phyloP scores from a whole-genome alignment of 768 basidiomycete species.

The Wakefieldia striispora region DNA sequence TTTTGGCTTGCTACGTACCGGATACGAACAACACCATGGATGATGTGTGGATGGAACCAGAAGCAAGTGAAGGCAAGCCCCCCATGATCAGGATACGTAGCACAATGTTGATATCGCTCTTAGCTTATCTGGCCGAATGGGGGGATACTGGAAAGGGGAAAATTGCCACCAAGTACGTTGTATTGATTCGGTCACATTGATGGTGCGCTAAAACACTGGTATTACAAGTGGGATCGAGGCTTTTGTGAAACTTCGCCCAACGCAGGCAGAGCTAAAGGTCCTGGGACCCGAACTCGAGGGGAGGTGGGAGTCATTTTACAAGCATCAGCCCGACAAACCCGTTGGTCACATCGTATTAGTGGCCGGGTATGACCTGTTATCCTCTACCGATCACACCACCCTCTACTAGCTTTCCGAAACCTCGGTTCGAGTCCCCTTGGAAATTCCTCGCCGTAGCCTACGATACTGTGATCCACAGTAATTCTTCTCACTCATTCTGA shows the following conservation, averaged over 20 bases:
- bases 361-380: constrained; percentile 34
- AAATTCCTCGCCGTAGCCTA: constrained; percentile 31
- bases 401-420: constrained; percentile 23
- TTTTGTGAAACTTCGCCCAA: constrained; percentile 24
- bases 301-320: constrained; percentile 21
- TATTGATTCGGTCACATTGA: neutral
- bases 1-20: constrained; percentile 26
- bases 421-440: constrained; percentile 9
- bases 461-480: constrained; percentile 26
- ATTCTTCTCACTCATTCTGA: neutral
- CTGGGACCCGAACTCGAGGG: constrained; percentile 20
- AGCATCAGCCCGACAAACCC: constrained; percentile 19
- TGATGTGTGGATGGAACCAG: constrained; percentile 37
- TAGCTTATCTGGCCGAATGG: constrained; percentile 34
- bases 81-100: neutral
- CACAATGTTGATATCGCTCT: neutral
- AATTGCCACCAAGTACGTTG: constrained; percentile 51
- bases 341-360: constrained; percentile 38
- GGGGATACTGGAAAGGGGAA: constrained; percentile 40
- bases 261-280: constrained; percentile 12
- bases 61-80: constrained; percentile 31
- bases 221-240: constrained; percentile 16
- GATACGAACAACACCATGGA: constrained; percentile 49
- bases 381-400: too few relatives aligned
- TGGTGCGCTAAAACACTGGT: neutral